Percentiles rank a stretch among this genome's conserved stretches.
phyloP scores from a whole-genome alignment of 2,329 filamentous ascomycete species.

The Calonectria naviculata region DNA sequence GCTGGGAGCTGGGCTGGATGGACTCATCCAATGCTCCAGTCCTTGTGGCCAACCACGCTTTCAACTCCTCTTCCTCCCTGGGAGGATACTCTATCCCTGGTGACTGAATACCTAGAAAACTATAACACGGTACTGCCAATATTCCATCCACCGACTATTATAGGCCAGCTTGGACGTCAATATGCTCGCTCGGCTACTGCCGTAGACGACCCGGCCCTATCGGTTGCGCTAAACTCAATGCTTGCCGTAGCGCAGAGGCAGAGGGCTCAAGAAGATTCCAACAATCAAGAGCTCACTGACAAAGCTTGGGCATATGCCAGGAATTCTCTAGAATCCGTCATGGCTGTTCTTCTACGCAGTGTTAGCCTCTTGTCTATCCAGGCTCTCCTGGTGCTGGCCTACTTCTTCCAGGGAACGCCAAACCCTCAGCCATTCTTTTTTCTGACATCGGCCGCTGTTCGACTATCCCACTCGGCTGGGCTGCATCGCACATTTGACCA shows the following conservation, averaged over 20 bases:
- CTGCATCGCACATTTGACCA: slow-evolving; percentile 9
- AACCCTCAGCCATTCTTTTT: slow-evolving; percentile 19
- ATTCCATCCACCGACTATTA: slow-evolving; percentile 13
- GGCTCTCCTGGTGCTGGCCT: slow-evolving; percentile 6
- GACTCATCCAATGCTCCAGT: slow-evolving; percentile 13
- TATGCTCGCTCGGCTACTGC: not conserved
- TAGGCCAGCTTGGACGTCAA: slow-evolving; percentile 6
- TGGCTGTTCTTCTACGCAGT: slow-evolving; percentile 10
- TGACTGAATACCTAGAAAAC: slow-evolving; percentile 4
- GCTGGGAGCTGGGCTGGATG: slow-evolving; percentile 12
- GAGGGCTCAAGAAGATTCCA: not conserved
- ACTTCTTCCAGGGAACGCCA: slow-evolving; percentile 13
- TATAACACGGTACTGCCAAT: slow-evolving; percentile 14
- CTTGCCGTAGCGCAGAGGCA: not conserved
- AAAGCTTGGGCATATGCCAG: slow-evolving; percentile 6
- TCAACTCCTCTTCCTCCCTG: slow-evolving; percentile 18
- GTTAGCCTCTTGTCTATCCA: slow-evolving; percentile 13
- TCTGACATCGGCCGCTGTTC: slow-evolving; percentile 4
- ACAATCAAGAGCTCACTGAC: not conserved
- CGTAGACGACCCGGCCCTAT: slow-evolving; percentile 4
- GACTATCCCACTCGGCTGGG: slow-evolving; percentile 8
- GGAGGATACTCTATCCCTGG: not conserved
- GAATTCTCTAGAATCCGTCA: slow-evolving; percentile 7
- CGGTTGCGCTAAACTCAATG: slow-evolving; percentile 10
- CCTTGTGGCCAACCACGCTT: slow-evolving; percentile 9